Percentiles rank a stretch among this genome's conserved stretches.
Evolutionary conservation across 805 yeast species (phyloP).

Genomic region (Zygoascus bituminiphila): DNA sequence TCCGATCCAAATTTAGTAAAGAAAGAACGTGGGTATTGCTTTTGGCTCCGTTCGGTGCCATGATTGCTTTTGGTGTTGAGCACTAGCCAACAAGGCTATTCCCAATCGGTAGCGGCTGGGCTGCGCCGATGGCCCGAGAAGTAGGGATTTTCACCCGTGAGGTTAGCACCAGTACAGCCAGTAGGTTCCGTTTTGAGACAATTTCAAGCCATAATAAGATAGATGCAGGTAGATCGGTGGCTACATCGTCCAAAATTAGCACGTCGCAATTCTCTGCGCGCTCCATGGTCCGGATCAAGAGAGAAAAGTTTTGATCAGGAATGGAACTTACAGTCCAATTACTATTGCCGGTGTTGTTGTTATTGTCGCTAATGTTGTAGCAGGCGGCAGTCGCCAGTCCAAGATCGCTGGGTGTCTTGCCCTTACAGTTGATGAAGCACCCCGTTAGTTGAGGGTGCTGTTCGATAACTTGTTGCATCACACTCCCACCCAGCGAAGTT

Average conservation of each 20-base stretch:
- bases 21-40: not conserved
- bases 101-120: not conserved
- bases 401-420: too few species aligned
- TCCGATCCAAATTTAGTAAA: not conserved
- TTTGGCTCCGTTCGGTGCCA: not conserved
- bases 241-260: not conserved
- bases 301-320: not conserved
- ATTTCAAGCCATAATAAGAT: not conserved
- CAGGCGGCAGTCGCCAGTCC: too few species aligned
- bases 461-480: not conserved
- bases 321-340: not conserved
- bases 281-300: not conserved
- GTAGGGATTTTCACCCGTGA: not conserved
- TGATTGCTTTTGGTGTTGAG: not conserved
- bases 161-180: not conserved
- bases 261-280: not conserved
- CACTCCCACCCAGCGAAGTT: not conserved
- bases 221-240: not conserved
- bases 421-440: not conserved
- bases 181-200: not conserved
- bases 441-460: not conserved
- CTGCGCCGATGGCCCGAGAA: not conserved
- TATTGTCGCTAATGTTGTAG: too few species aligned
- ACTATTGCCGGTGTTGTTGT: not conserved
- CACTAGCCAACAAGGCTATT: not conserved